Percentiles rank a stretch among this genome's conserved stretches.
Conservation (phyloP, 345 rosid species). For the Reutealis trisperma region DNA sequence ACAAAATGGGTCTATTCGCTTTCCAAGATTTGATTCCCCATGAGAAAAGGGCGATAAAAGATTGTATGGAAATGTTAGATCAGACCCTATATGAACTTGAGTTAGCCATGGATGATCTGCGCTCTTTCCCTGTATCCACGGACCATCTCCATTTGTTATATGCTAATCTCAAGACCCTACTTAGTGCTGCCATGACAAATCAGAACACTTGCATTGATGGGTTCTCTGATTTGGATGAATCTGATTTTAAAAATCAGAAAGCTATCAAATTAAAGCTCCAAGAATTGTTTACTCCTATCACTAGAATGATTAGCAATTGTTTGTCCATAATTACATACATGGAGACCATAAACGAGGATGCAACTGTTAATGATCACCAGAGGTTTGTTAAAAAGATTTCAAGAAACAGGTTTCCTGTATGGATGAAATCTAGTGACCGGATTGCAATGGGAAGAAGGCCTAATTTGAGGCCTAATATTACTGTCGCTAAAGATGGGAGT, state of each 20-base stretch:
- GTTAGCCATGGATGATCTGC: constrained; percentile 6
- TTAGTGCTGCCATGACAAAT: constrained; percentile 15
- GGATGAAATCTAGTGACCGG: constrained; percentile 5
- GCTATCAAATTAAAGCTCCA: background rate
- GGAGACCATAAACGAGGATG: constrained; percentile 1
- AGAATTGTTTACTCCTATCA: background rate
- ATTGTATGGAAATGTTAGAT: constrained; percentile 10
- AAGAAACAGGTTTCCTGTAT: background rate
- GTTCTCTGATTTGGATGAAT: constrained; percentile 7
- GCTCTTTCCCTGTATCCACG: background rate
- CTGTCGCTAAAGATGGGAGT: constrained; percentile 9
- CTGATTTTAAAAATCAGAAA: background rate
- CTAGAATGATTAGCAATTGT: constrained; percentile 9
- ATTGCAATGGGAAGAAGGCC: background rate
- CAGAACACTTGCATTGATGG: constrained; percentile 15
- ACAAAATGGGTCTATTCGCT: background rate
- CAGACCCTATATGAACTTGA: background rate
- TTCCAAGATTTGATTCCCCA: constrained; percentile 6
- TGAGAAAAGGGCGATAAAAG: background rate
- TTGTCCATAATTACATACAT: constrained; percentile 8
- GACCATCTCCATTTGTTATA: background rate
- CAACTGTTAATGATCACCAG: background rate
- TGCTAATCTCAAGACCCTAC: constrained; percentile 4
- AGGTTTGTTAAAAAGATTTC: background rate
- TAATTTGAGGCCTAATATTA: background rate